Evolutionary conservation across 2,329 filamentous ascomycete species (phyloP).

Genomic region (Xylariaceae sp.): DNA sequence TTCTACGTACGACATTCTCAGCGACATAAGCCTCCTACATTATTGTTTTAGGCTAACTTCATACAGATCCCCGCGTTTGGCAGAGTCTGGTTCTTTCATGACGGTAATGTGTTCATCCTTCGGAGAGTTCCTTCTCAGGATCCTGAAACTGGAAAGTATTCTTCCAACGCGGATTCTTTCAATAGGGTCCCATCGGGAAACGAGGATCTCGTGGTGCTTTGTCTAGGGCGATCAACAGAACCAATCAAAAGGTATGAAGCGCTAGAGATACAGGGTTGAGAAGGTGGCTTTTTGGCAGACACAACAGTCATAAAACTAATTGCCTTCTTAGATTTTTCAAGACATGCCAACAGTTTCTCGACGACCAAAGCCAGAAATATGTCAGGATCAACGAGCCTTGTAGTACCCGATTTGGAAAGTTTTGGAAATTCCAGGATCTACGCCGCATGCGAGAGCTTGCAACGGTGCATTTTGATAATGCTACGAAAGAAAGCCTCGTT

Average conservation of each 20-base stretch:
- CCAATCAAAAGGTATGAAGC: conserved; percentile 36
- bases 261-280: too few species aligned
- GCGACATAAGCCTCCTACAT: background rate
- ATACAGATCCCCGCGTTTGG: conserved; percentile 42
- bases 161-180: background rate
- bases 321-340: conserved; percentile 31
- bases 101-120: conserved; percentile 44
- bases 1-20: background rate
- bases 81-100: conserved; percentile 44
- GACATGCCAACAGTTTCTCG: conserved; percentile 39
- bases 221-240: conserved; percentile 42
- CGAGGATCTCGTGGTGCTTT: conserved; percentile 40
- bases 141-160: too few species aligned
- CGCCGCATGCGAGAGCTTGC: conserved; percentile 42
- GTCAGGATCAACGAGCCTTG: conserved; percentile 44
- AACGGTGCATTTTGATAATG: conserved; percentile 46
- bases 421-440: conserved; percentile 41
- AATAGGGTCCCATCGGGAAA: conserved; percentile 10
- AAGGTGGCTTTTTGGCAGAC: too few species aligned
- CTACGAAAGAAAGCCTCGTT: conserved; percentile 64
- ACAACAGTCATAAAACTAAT: background rate
- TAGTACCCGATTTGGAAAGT: conserved; percentile 10
- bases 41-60: background rate
- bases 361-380: conserved; percentile 44
- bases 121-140: background rate